Evolutionary conservation across 805 yeast genomes (phyloP).

Genomic region (Priceomyces carsonii): DNA sequence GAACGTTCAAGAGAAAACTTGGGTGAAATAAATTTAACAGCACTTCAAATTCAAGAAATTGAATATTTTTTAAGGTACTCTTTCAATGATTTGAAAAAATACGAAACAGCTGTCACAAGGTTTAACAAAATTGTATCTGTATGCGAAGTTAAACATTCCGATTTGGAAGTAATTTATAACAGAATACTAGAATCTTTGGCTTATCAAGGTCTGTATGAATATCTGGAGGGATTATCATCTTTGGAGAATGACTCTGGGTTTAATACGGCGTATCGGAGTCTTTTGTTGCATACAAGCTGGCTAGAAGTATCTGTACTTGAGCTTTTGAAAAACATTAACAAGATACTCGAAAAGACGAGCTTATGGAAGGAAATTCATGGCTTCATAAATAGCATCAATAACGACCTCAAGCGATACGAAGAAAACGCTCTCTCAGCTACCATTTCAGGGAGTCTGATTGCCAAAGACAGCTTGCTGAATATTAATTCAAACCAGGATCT

Average conservation of each 20-base stretch:
- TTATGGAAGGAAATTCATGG: slow-evolving; percentile 33
- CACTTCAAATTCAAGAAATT: slow-evolving; percentile 35
- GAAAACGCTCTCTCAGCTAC: slow-evolving; percentile 11
- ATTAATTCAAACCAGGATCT: slow-evolving; percentile 11
- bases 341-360: slow-evolving; percentile 22
- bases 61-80: slow-evolving; percentile 51
- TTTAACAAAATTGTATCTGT: slow-evolving; percentile 39
- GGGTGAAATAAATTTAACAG: slow-evolving; percentile 26
- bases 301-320: slow-evolving; percentile 23
- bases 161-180: slow-evolving; percentile 24
- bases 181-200: slow-evolving; percentile 5
- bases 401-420: slow-evolving; percentile 30
- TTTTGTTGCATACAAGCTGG: slow-evolving; percentile 21
- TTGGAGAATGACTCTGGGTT: slow-evolving; percentile 3
- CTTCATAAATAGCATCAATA: slow-evolving; percentile 25
- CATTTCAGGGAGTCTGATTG: slow-evolving; percentile 14
- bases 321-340: slow-evolving; percentile 23
- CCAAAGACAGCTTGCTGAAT: slow-evolving; percentile 17
- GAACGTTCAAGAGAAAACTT: slow-evolving; percentile 19
- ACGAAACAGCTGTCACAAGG: slow-evolving; percentile 26
- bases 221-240: neutral
- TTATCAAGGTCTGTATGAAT: neutral
- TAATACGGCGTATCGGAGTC: slow-evolving; percentile 10
- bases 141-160: slow-evolving; percentile 33
- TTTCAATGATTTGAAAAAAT: slow-evolving; percentile 38